Percentiles rank a stretch among this genome's conserved stretches.
Conservation (phyloP, 2,329 filamentous ascomycete genomes). For the Stagonosporopsis chrysanthemi region DNA sequence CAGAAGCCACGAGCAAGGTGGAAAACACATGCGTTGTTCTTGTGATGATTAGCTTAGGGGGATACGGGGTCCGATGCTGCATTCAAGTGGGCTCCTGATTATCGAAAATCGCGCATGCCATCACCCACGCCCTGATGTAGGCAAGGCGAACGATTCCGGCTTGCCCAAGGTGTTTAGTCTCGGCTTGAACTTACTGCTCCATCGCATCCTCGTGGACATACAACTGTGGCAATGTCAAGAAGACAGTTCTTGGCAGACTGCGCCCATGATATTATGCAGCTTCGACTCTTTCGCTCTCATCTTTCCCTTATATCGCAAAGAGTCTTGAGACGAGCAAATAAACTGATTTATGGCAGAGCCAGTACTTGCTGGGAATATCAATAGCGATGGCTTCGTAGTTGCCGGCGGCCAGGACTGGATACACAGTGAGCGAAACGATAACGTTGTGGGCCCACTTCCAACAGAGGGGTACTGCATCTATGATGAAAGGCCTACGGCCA, state of each 20-base stretch:
- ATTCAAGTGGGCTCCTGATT: neutral
- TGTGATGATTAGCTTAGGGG: neutral
- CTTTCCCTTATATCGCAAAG: neutral
- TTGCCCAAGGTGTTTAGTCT: conserved; percentile 13
- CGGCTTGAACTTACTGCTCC: neutral
- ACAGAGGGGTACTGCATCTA: conserved; percentile 13
- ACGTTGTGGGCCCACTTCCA: neutral
- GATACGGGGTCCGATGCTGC: neutral
- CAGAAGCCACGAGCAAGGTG: neutral
- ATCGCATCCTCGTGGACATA: neutral
- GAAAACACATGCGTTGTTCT: neutral
- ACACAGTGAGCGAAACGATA: neutral
- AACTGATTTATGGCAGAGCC: neutral
- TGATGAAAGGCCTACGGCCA: neutral
- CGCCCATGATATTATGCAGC: neutral
- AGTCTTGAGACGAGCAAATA: neutral
- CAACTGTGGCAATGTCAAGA: neutral
- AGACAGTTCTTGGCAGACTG: neutral
- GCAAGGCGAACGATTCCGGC: neutral
- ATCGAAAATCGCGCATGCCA: conserved; percentile 14
- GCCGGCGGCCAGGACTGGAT: neutral
- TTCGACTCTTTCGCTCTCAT: neutral
- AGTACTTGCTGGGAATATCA: neutral
- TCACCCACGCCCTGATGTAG: neutral
- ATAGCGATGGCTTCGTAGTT: neutral